Evolutionary conservation across 1,139 yeast genomes (phyloP), one percentile per base, ranked within the genome.

Genomic region (Yamadazyma membranifaciens): DNA sequence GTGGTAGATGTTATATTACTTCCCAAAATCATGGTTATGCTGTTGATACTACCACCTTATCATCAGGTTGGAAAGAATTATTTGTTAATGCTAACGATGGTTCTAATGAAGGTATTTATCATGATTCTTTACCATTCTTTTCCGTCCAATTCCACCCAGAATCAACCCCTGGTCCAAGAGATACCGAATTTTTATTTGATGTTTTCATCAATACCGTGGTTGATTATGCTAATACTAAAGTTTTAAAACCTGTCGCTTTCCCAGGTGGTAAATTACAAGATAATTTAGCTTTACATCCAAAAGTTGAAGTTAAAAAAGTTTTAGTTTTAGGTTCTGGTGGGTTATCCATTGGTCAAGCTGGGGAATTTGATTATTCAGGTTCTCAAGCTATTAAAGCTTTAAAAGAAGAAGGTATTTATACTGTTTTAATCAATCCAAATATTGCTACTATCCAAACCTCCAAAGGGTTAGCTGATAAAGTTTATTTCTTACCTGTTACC

Each of bases 61-160:
- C 72, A n/a, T 49, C 65, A 11, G 95, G 88, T 46, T 92, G 98
- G 98, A 82, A 87, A 63, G 96, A 91, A 66, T 79, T 92, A 56
- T 94, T 94, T 57, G 92, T 88, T 41, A 94, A 94, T 61, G 89
- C 98, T 46, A 94, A 94, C 59, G 99, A 94, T 66, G 92, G 92
- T 44, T 91, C 98, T 33, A 94, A 94, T 65, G 99, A 94, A 73
- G 99, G 99, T 82, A 89, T 94, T 52, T 91, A 88, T 73, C 91
- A 91, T 67, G 78, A 84, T 36, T 74, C 80, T 47, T 75, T 86
- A 63, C 98, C 99, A 36, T 85, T 76, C 63, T 94, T 94, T 75
- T 92, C 98, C n/a, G 98, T 92, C 38, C 99, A 94, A 75, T 92
- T 94, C 79, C 99, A 94, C 63, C 99, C 99, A 16, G 99, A 94